Evolutionary conservation across 306 rosid genomes (phyloP).

Genomic region (Prunus kanzakura): DNA sequence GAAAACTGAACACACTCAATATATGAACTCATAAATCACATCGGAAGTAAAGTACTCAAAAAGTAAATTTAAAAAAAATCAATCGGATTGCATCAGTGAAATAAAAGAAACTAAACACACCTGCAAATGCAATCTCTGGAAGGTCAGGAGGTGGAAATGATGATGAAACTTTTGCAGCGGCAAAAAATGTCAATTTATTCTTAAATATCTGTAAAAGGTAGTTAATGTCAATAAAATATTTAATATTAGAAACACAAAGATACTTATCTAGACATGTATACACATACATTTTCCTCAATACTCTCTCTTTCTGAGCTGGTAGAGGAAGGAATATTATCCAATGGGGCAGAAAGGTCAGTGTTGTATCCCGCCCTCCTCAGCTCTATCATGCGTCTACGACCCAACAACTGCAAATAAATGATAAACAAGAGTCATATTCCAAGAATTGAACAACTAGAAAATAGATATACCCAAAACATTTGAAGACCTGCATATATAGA

Average conservation of each 20-base stretch:
- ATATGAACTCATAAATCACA: background rate
- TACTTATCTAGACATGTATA: constrained; percentile 2
- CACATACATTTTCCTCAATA: constrained; percentile 77
- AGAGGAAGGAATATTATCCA: constrained; percentile 78
- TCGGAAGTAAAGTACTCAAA: background rate
- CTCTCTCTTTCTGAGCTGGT: constrained; percentile 64
- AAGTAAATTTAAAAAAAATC: background rate
- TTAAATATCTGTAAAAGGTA: constrained; percentile 55
- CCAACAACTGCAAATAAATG: constrained; percentile 58
- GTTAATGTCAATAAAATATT: background rate
- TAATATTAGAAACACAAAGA: constrained; percentile 3
- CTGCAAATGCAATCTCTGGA: constrained; percentile 99
- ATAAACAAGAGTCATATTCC: constrained; percentile 10
- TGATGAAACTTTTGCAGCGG: constrained; percentile 88
- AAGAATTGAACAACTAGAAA: constrained; percentile 1
- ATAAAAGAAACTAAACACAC: constrained; percentile 28
- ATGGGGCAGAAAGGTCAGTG: constrained; percentile 80
- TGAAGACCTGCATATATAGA: background rate
- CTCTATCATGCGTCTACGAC: constrained; percentile 81
- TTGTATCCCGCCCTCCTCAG: constrained; percentile 87
- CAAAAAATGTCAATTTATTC: constrained; percentile 81
- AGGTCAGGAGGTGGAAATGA: constrained; percentile 86
- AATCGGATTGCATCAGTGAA: background rate
- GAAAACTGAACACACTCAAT: background rate
- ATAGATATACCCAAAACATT: background rate